Evolutionary conservation across 2,329 filamentous ascomycete genomes (phyloP), one percentile per base, ranked within the genome.

Genomic region (Fusarium duplospermum): DNA sequence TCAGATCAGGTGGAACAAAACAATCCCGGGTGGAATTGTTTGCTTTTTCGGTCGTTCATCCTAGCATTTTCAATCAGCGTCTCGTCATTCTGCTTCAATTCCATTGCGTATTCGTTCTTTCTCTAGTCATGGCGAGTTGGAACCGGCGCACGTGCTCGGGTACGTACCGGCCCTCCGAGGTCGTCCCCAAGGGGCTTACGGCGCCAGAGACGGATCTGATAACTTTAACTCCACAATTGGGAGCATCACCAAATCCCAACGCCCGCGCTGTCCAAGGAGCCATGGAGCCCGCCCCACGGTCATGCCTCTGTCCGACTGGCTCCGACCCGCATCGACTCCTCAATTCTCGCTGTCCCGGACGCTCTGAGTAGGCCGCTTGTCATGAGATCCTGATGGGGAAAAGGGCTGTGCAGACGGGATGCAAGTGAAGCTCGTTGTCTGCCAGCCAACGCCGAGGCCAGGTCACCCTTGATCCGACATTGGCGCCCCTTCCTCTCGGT

Each of bases 151-250:
- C 31, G 45, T 54, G 45, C 18, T 20, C 35, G 35, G 45, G 35
- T 57, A 65, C 47, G 58, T 62, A 50, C 52, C 45, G 33, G 27
- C 59, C 35, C 22, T 54, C 57, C 45, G 22, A 52, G 33, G 54
- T 38, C 33, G n/a, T 18, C 31, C 22, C 54, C 33, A 54, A 35
- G 52, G 72, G 77, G 71, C 65, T 70, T 74, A 64, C 47, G 47
- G 60, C 59, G 60, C 62, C 31, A 45, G 71, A 66, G 61, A 73
- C 75, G 73, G 78, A 80, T 80, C 78, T 79, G 78, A 80, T 80
- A 80, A 80, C 78, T 77, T 72, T 70, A 78, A 71, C 76, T 78
- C 77, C 77, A 77, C 73, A 76, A 40, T 54, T 62, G 40, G 62
- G 40, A 52, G 62, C 50, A 65, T 69, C 50, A 75, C 58, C 63